phyloP scores from a whole-genome alignment of 148 eudicot species.

The Bassia scoparia region DNA sequence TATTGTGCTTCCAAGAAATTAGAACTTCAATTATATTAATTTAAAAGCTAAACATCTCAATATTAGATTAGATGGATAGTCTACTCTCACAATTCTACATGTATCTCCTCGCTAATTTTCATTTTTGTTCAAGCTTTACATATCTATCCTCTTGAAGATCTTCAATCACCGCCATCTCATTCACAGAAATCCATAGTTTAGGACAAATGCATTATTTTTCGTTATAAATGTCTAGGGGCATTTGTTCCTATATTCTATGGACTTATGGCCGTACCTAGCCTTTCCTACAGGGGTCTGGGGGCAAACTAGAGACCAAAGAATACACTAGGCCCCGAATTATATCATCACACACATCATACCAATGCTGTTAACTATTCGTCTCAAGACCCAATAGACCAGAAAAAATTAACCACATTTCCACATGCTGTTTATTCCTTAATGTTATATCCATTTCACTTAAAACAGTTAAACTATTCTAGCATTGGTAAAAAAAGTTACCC shows the following conservation, averaged over 20 bases:
- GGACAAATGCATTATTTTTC: neutral
- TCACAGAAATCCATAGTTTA: neutral
- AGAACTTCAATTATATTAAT: neutral
- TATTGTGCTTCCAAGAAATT: too few species aligned
- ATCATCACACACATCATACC: too few species aligned
- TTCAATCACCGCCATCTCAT: neutral
- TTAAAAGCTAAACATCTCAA: neutral
- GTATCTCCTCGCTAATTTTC: neutral
- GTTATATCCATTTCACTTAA: too few species aligned
- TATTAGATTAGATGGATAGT: neutral
- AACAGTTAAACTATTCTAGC: too few species aligned
- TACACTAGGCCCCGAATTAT: neutral
- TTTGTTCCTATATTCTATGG: too few species aligned
- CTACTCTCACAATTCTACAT: neutral
- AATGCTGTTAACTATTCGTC: too few species aligned
- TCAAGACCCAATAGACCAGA: neutral
- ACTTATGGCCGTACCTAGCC: too few species aligned
- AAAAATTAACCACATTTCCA: too few species aligned
- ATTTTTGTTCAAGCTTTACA: neutral
- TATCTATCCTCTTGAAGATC: neutral
- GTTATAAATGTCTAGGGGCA: too few species aligned
- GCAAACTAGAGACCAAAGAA: neutral
- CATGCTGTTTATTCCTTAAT: too few species aligned
- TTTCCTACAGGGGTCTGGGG: neutral
- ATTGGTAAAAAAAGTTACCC: too few species aligned